Evolutionary conservation across 805 yeast species (phyloP).

Genomic region (Priceomyces castillae): DNA sequence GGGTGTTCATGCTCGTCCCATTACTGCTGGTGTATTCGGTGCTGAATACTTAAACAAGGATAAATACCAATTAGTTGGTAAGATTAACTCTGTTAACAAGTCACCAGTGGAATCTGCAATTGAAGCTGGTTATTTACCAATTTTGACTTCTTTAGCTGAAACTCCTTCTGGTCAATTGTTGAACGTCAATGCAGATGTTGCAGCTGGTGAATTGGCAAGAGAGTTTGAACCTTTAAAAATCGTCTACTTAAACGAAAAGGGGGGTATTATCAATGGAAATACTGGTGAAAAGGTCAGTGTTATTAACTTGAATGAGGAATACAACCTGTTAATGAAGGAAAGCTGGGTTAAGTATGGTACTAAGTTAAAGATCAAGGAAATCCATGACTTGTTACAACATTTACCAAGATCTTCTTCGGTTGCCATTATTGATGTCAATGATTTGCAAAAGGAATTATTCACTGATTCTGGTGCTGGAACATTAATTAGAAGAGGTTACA

Average conservation of each 20-base stretch:
- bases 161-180: constrained; percentile 94
- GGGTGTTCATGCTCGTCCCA: constrained; percentile 98
- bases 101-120: constrained; percentile 88
- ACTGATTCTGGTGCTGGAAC: constrained; percentile 99
- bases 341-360: constrained; percentile 99
- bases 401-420: constrained; percentile 97
- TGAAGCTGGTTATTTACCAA: constrained; percentile 94
- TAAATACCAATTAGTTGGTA: constrained; percentile 90
- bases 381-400: constrained; percentile 88
- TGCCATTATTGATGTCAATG: constrained; percentile 93
- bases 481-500: constrained; percentile 94
- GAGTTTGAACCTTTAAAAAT: constrained; percentile 96
- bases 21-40: constrained; percentile 94
- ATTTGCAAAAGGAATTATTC: constrained; percentile 93
- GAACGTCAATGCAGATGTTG: constrained; percentile 98
- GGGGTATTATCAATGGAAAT: constrained; percentile 91
- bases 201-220: constrained; percentile 96
- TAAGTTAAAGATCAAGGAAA: constrained; percentile 93
- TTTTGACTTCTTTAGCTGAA: constrained; percentile 94
- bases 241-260: constrained; percentile 94
- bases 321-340: constrained; percentile 83
- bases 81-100: constrained; percentile 81
- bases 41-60: constrained; percentile 90
- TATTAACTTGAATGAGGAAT: constrained; percentile 95
- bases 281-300: constrained; percentile 86